phyloP scores from a whole-genome alignment of 2,329 filamentous ascomycete genomes.

The Volutella citrinella region DNA sequence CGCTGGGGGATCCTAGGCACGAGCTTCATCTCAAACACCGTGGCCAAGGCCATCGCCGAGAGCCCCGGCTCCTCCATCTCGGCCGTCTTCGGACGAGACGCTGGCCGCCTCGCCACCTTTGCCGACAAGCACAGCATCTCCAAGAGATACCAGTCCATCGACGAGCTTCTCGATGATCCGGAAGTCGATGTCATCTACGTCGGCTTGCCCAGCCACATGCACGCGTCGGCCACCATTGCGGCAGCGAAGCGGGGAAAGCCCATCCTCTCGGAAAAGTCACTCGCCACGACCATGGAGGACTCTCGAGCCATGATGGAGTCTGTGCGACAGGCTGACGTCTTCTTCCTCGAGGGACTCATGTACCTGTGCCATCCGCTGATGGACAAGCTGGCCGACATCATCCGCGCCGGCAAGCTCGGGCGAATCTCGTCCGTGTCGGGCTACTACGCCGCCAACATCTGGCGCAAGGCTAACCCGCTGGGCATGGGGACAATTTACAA shows the following conservation, averaged over 20 bases:
- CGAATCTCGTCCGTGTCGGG: constrained; percentile 19
- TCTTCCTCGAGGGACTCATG: constrained; percentile 28
- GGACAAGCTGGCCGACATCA: constrained; percentile 19
- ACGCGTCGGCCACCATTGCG: constrained; percentile 21
- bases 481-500: constrained; percentile 29
- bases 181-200: constrained; percentile 26
- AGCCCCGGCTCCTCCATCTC: constrained; percentile 19
- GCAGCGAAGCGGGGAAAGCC: constrained; percentile 21
- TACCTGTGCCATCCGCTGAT: constrained; percentile 25
- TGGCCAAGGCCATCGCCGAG: constrained; percentile 19
- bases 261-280: constrained; percentile 26
- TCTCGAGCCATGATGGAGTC: constrained; percentile 20
- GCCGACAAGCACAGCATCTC: constrained; percentile 22
- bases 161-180: constrained; percentile 19
- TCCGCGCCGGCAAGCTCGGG: constrained; percentile 19
- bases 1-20: constrained; percentile 28
- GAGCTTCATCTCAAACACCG: constrained; percentile 27
- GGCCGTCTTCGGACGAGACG: constrained; percentile 25
- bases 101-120: constrained; percentile 20
- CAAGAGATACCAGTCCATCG: constrained; percentile 16
- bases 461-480: constrained; percentile 24
- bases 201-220: constrained; percentile 25
- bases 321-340: constrained; percentile 17
- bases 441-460: constrained; percentile 27
- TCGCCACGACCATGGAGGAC: constrained; percentile 25